Evolutionary conservation across 164 flowering plant species (phyloP).

Genomic region (Vitis vinifera): DNA sequence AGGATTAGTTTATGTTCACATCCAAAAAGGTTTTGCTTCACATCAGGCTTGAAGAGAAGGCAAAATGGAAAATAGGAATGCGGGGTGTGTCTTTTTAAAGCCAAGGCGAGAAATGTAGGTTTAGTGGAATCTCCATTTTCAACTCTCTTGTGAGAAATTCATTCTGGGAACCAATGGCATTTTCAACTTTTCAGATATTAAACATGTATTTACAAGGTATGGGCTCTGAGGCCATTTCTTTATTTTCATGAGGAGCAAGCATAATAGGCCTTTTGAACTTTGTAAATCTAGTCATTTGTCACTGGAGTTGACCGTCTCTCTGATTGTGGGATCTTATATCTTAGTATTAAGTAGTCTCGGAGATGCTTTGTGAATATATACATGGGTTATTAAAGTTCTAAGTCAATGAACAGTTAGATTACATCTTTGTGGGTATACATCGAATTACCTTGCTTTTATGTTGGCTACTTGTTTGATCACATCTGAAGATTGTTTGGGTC

Average conservation of each 20-base stretch:
- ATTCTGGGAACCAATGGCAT: background rate
- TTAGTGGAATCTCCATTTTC: no score
- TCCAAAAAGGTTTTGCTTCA: background rate
- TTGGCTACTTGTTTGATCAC: background rate
- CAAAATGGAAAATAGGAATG: background rate
- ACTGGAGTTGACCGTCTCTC: slow-evolving; percentile 2
- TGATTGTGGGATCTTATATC: slow-evolving; percentile 12
- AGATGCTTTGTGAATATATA: slow-evolving; percentile 27
- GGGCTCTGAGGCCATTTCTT: slow-evolving; percentile 9
- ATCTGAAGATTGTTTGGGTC: background rate
- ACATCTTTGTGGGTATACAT: background rate
- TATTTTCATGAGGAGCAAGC: slow-evolving; percentile 8
- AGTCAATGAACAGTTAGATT: slow-evolving; percentile 11
- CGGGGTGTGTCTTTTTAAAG: no score
- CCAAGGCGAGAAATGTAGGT: no score
- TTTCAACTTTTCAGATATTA: background rate
- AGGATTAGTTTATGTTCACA: background rate
- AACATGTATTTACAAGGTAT: slow-evolving; percentile 3
- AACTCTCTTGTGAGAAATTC: background rate
- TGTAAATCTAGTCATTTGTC: slow-evolving; percentile 25
- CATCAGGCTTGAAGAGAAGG: background rate
- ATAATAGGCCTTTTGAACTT: background rate
- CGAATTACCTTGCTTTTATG: background rate
- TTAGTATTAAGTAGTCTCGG: slow-evolving; percentile 17
- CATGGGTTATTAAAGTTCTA: slow-evolving; percentile 12